These are phyloP conservation scores for Annulohypoxylon maeteangense DNA, from an alignment of 495 filamentous ascomycete species.

Conservation along the genomic window DNA sequence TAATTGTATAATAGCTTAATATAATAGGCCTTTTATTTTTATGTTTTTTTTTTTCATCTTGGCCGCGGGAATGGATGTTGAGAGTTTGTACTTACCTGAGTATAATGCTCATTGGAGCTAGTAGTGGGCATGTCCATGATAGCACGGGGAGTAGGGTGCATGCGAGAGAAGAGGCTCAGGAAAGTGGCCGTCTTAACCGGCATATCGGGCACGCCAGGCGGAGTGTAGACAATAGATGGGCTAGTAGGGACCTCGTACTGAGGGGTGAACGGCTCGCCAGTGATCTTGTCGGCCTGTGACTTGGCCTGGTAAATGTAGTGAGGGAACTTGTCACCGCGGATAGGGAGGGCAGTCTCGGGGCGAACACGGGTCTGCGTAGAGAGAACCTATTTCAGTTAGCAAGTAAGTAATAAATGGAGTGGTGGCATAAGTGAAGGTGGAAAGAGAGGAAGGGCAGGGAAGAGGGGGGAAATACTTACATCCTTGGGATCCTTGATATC, in stretches of 20 bases:
- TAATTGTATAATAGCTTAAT: background rate
- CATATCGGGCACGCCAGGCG: conserved; percentile 32
- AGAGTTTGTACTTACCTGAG: conserved; percentile 17
- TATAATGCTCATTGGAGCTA: conserved; percentile 19
- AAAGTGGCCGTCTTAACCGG: conserved; percentile 4
- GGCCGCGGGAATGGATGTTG: background rate
- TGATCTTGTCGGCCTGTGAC: conserved; percentile 31
- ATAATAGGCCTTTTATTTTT: background rate
- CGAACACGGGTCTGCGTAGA: conserved; percentile 13
- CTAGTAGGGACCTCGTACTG: conserved; percentile 34
- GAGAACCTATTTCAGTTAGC: conserved; percentile 16
- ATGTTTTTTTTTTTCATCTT: background rate
- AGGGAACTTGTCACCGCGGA: conserved; percentile 3
- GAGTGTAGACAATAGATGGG: conserved; percentile 40
- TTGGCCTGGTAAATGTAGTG: background rate
- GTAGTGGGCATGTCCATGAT: conserved; percentile 2
- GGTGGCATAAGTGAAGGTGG: background rate
- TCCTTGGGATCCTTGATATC: conserved; percentile 8
- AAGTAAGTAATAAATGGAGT: background rate
- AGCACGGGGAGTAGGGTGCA: conserved; percentile 31
- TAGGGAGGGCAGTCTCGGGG: background rate
- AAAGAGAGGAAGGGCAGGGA: background rate
- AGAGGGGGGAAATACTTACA: conserved; percentile 23
- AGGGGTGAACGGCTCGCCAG: conserved; percentile 41
- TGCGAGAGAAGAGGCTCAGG: conserved; percentile 30